phyloP scores from a whole-genome alignment of 2,329 filamentous ascomycete species.

The Fusarium nurragi region DNA sequence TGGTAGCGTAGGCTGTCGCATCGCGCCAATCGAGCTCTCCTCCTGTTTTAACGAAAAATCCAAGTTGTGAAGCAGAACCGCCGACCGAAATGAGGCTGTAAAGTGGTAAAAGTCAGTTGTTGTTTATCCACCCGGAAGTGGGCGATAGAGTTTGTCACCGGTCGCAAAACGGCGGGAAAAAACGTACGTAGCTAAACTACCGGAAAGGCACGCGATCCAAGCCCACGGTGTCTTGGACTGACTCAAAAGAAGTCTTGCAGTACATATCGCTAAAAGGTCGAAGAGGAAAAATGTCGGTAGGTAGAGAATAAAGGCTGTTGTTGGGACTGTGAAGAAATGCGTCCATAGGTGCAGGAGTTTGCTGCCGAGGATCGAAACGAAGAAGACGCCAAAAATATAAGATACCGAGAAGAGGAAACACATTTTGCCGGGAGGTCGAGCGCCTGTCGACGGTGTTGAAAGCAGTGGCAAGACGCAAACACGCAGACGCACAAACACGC shows the following conservation, averaged over 20 bases:
- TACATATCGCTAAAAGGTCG: slow-evolving; percentile 42
- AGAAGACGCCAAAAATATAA: slow-evolving; percentile 46
- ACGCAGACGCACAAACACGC: slow-evolving; percentile 1
- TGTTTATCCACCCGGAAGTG: not conserved
- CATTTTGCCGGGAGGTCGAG: slow-evolving; percentile 22
- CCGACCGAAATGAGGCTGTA: slow-evolving; percentile 42
- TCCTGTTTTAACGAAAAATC: slow-evolving; percentile 47
- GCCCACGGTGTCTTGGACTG: slow-evolving; percentile 36
- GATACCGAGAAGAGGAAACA: slow-evolving; percentile 38
- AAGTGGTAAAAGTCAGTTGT: slow-evolving; percentile 8
- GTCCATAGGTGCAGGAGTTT: slow-evolving; percentile 45
- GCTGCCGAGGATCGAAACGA: slow-evolving; percentile 42
- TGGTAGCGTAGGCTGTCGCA: slow-evolving; percentile 44
- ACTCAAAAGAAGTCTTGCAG: slow-evolving; percentile 41
- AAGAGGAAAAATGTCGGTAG: slow-evolving; percentile 47
- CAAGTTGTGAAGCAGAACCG: slow-evolving; percentile 47
- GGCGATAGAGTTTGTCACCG: not conserved
- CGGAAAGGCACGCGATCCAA: slow-evolving; percentile 34
- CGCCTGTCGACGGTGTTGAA: slow-evolving; percentile 23
- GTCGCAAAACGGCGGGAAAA: not conserved
- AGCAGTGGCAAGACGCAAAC: slow-evolving; percentile 2
- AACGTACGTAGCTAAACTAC: slow-evolving; percentile 43
- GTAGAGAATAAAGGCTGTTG: slow-evolving; percentile 44
- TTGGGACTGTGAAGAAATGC: slow-evolving; percentile 43
- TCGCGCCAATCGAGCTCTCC: slow-evolving; percentile 49